These are phyloP conservation scores for Hymenoscyphus linearis DNA, from an alignment of 2,329 filamentous ascomycete species.

Conservation along the genomic window DNA sequence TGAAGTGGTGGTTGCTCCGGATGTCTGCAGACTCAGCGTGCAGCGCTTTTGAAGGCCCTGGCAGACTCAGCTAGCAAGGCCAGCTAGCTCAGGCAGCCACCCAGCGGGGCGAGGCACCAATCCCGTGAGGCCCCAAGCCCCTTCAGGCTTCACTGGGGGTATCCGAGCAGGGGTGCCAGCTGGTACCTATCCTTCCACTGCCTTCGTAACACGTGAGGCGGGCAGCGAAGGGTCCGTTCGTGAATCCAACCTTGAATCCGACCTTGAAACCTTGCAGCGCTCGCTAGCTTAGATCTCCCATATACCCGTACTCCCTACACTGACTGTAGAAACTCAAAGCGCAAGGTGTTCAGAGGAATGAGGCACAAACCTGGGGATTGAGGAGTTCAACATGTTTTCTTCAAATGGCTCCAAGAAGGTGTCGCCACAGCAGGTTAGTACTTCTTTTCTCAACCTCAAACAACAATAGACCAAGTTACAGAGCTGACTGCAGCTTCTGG, in stretches of 20 bases:
- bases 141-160: too few relatives aligned
- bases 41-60: not conserved
- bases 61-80: too few relatives aligned
- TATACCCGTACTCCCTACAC: too few relatives aligned
- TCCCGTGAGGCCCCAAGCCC: too few relatives aligned
- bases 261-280: not conserved
- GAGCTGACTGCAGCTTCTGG: conserved; percentile 18
- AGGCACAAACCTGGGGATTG: conserved; percentile 7
- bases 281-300: not conserved
- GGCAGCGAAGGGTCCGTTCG: not conserved
- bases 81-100: not conserved
- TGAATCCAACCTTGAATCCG: not conserved
- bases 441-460: conserved; percentile 8
- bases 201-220: not conserved
- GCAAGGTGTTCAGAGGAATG: not conserved
- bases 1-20: not conserved
- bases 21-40: not conserved
- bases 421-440: conserved; percentile 61
- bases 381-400: conserved; percentile 49
- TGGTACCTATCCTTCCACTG: too few relatives aligned
- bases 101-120: not conserved
- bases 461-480: conserved; percentile 6
- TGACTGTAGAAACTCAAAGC: not conserved
- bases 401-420: conserved; percentile 63
- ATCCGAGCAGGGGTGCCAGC: too few relatives aligned